phyloP scores from a whole-genome alignment of 2,329 filamentous ascomycete genomes.

The Aotearoamyces nothofagi region DNA sequence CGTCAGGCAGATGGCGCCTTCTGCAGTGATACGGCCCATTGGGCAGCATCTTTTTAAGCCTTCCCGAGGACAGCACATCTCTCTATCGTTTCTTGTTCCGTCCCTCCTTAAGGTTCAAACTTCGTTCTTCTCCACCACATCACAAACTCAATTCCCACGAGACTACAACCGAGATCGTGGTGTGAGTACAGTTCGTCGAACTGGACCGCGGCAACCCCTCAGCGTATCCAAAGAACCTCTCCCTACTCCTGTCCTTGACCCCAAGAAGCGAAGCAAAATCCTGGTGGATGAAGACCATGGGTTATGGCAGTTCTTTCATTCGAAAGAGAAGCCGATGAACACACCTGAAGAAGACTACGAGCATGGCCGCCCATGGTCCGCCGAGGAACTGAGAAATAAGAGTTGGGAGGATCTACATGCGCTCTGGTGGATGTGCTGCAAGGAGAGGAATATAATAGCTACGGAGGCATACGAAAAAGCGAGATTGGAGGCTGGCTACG shows the following conservation, averaged over 20 bases:
- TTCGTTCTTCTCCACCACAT: constrained; percentile 18
- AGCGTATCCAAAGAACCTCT: constrained; percentile 58
- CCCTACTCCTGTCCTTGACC: constrained; percentile 52
- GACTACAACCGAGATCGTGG: constrained; percentile 73
- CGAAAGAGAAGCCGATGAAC: constrained; percentile 49
- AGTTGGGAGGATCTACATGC: constrained; percentile 87
- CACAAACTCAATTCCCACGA: constrained; percentile 23
- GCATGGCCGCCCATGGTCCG: constrained; percentile 72
- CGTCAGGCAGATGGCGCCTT: too few relatives aligned
- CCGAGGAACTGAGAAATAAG: constrained; percentile 74
- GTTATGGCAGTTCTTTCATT: constrained; percentile 83
- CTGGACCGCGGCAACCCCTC: constrained; percentile 59
- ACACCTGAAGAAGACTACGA: constrained; percentile 55
- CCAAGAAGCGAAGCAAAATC: constrained; percentile 37
- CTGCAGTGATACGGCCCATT: background rate
- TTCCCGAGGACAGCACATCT: constrained; percentile 7
- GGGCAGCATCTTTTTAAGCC: constrained; percentile 7
- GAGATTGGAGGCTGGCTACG: constrained; percentile 56
- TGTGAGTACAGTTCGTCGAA: constrained; percentile 65
- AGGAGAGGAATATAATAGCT: constrained; percentile 79
- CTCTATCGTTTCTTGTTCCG: constrained; percentile 19
- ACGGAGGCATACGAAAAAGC: constrained; percentile 59
- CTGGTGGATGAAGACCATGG: constrained; percentile 60
- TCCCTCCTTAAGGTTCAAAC: constrained; percentile 13
- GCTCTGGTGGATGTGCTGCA: constrained; percentile 89